Conservation (phyloP, 352 stramenopile species). For the Poterioochromonas sp. region DNA sequence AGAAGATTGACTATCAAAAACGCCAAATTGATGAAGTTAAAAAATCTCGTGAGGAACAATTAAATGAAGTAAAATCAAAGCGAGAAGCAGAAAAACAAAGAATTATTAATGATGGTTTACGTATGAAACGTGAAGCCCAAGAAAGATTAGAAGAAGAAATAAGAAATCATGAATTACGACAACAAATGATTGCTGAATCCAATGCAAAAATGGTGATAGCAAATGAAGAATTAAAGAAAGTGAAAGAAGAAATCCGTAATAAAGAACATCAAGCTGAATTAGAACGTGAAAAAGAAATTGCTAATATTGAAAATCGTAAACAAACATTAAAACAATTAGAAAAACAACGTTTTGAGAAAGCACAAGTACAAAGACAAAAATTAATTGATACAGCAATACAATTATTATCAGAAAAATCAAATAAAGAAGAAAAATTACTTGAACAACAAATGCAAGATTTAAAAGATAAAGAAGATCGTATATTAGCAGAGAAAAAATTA, state of each 20-base stretch:
- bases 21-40: slow-evolving; percentile 27
- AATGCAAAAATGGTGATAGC: slow-evolving; percentile 36
- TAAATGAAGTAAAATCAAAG: not conserved
- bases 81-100: slow-evolving; percentile 29
- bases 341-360: slow-evolving; percentile 42
- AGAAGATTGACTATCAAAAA: slow-evolving; percentile 42
- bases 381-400: slow-evolving; percentile 41
- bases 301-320: slow-evolving; percentile 41
- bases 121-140: slow-evolving; percentile 1
- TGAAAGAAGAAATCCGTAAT: slow-evolving; percentile 35
- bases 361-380: slow-evolving; percentile 40
- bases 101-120: not conserved
- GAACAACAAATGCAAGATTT: slow-evolving; percentile 27
- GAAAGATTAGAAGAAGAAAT: slow-evolving; percentile 19
- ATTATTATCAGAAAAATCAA: slow-evolving; percentile 30
- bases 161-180: slow-evolving; percentile 1
- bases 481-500: not conserved
- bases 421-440: slow-evolving; percentile 32
- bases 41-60: slow-evolving; percentile 7
- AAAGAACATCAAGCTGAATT: slow-evolving; percentile 38
- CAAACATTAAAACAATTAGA: slow-evolving; percentile 41
- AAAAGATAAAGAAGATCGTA: not conserved
- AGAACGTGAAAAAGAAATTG: slow-evolving; percentile 34
- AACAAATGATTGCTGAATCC: slow-evolving; percentile 14
- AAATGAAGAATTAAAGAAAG: slow-evolving; percentile 44